Evolutionary conservation across 495 filamentous ascomycete species (phyloP).

Genomic region (Talaromyces adpressus): DNA sequence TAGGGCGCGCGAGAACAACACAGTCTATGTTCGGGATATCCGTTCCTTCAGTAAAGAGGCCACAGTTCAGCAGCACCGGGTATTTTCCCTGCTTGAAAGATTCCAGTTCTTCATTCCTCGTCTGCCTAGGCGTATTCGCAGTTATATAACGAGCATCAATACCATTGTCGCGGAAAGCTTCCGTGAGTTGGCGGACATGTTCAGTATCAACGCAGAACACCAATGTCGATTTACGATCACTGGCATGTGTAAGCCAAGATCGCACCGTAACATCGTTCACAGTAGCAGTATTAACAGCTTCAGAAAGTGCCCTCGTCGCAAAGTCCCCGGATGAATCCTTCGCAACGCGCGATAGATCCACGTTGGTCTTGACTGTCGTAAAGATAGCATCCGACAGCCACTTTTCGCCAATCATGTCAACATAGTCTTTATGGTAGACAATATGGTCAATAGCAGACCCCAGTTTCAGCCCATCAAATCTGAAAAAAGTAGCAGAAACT

Average conservation of each 20-base stretch:
- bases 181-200: constrained; percentile 68
- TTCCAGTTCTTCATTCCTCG: constrained; percentile 60
- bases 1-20: constrained; percentile 81
- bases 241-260: constrained; percentile 74
- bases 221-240: constrained; percentile 71
- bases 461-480: constrained; percentile 80
- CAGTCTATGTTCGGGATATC: constrained; percentile 98
- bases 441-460: constrained; percentile 90
- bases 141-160: constrained; percentile 83
- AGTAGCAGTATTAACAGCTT: constrained; percentile 68
- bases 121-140: constrained; percentile 58
- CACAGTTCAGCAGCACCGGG: constrained; percentile 89
- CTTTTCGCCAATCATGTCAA: constrained; percentile 92
- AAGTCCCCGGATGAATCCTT: constrained; percentile 70
- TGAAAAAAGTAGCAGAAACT: constrained; percentile 87
- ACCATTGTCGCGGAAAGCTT: constrained; percentile 65
- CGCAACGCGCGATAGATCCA: constrained; percentile 63
- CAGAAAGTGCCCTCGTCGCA: constrained; percentile 61
- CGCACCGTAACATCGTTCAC: constrained; percentile 77
- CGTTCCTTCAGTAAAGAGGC: constrained; percentile 93
- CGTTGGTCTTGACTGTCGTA: constrained; percentile 80
- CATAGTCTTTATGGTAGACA: constrained; percentile 94
- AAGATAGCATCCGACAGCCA: constrained; percentile 82
- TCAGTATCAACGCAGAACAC: constrained; percentile 87
- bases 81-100: constrained; percentile 70